Evolutionary conservation across 2,329 filamentous ascomycete genomes (phyloP), one percentile per base, ranked within the genome.

Genomic region (Diplodia sapinea): DNA sequence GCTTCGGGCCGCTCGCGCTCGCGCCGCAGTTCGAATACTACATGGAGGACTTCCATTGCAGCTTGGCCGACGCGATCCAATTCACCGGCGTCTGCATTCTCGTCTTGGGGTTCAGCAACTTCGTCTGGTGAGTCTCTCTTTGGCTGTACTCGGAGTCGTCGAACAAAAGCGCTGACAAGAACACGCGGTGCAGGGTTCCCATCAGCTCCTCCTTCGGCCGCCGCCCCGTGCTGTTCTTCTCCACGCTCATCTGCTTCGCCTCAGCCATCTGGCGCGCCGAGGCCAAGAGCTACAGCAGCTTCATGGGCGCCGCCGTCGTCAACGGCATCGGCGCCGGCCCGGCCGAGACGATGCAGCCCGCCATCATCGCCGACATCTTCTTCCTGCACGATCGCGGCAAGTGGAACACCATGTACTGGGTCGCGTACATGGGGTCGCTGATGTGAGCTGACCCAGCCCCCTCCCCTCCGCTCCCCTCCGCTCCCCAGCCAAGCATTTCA

Each of bases 331-430:
- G 85, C 6, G 86, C 87, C 59, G 88, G 87, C 0, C 87, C 88
- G 6, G 84, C 85, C 2, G 87, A 90, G 78, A 89, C 86, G 0
- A 82, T 86, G 2, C 86, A 87, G 77, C 87, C 87, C 0, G 83
- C 85, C 36, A 83, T 90, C 64, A 89, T 89, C 72, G 85, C 88
- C 3, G 88, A 90, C 72, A 83, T 89, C 12, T 86, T 87, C 73
- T 90, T 90, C 76, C 79, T 90, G 11, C 86, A 89, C 72, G 86
- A 89, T 61, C 82, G 88, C 68, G 88, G 88, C 7, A 86, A 85
- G 70, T 89, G 84, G 79, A 87, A 87, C 70, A 87, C 85, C 0
- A 72, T 86, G 0, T 90, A 89, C 73, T 89, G 88, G 78, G 83
- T 84, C 0, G 79, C 84, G 13, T 89, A 89, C 74, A 88, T 89